Conservation (phyloP, 805 yeast species). For the Metschnikowia koreensis region DNA sequence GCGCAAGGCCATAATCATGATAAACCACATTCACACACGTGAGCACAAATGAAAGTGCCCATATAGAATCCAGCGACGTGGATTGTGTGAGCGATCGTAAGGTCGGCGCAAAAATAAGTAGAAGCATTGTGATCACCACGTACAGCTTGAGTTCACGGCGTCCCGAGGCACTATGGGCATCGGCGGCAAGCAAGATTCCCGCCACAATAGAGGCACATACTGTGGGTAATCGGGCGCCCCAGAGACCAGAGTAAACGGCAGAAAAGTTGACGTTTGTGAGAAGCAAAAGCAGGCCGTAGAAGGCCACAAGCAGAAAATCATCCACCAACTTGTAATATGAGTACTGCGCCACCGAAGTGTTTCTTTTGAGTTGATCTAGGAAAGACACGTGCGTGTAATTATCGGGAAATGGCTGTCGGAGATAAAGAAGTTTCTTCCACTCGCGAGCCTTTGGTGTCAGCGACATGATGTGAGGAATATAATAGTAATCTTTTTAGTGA, state of each 20-base stretch:
- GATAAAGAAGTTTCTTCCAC: constrained; percentile 87
- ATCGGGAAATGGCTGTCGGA: constrained; percentile 83
- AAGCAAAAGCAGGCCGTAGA: constrained; percentile 63
- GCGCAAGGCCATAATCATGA: constrained; percentile 63
- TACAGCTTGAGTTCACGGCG: constrained; percentile 42
- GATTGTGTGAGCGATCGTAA: constrained; percentile 83
- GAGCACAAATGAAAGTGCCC: constrained; percentile 86
- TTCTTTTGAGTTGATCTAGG: constrained; percentile 73
- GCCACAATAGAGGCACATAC: constrained; percentile 22
- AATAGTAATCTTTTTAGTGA: neutral
- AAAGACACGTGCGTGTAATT: constrained; percentile 84
- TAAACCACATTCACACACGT: constrained; percentile 64
- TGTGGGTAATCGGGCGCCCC: constrained; percentile 51
- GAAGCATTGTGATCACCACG: constrained; percentile 61
- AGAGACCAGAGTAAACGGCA: constrained; percentile 49
- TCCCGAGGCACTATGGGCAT: constrained; percentile 5
- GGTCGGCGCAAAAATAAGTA: constrained; percentile 84
- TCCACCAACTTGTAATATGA: constrained; percentile 60
- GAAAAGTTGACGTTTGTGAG: constrained; percentile 67
- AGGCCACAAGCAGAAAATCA: constrained; percentile 67
- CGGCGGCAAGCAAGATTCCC: constrained; percentile 4
- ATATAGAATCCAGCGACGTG: constrained; percentile 89
- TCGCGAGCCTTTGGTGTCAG: neutral
- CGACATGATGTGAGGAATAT: neutral
- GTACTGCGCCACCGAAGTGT: constrained; percentile 69